Evolutionary conservation across 2,329 filamentous ascomycete genomes (phyloP), one percentile per base, ranked within the genome.

Genomic region (Penicillium sp.): DNA sequence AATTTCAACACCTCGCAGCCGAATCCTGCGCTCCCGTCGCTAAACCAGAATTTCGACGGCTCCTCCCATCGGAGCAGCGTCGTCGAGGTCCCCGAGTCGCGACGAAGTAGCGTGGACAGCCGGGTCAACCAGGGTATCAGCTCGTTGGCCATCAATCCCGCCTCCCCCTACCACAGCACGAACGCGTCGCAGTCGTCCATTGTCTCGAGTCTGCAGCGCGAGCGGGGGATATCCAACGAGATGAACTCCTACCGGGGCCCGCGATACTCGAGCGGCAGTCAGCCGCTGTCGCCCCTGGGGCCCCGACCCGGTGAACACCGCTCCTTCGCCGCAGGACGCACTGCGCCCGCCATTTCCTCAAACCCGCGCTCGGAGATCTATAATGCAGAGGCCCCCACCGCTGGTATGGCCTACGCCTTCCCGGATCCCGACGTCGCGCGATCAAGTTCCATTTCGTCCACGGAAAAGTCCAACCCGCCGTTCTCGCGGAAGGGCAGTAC

Each of bases 31-130:
- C 66, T 83, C 8, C 80, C 81, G 2, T 79, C 79, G 0, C 75
- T 83, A 52, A 82, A 81, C 45, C 79, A 82, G 56, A 79, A 78
- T 52, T 73, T 76, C 39, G 79, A 82, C 42, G 72, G 73, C 5
- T 63, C 69, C 29, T 69, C 73, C 1, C 72, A 78, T 24, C 66
- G 69, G 29, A 63, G 62, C 25, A 74, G 67, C 57, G 65, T 64
- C 34, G 60, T 56, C 11, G 71, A 75, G n/a, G 65, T 66, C 12
- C 53, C 69, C 13, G 73, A 76, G 48, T 76, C 73, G 9, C 69
- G 74, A 39, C 72, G 74, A 36, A 75, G 73, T 57, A 76, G 73
- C 46, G 62, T 76, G 18, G 73, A 76, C 48, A 76, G 73, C 53
- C 66, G 73, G 45, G 69, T 76, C 62, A 75, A 76, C 47, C 71